These are phyloP conservation scores for Prasinococcaceae sp. DNA, from an alignment of 139 green algal species.

Conservation along the genomic window DNA sequence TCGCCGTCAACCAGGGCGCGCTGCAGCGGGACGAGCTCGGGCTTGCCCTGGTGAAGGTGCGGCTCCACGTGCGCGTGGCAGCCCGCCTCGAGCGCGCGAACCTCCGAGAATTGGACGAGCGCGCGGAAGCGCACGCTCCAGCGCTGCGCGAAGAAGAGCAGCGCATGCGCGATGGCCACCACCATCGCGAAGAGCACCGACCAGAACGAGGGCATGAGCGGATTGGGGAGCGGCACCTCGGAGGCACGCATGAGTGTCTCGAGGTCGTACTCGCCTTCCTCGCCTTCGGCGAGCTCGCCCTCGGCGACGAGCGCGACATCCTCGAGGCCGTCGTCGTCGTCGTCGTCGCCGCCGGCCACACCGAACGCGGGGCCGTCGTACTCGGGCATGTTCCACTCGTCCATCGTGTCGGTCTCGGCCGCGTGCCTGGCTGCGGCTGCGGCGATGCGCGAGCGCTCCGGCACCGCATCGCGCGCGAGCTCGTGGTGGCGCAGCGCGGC, in stretches of 20 bases:
- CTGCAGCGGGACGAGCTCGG: slow-evolving; percentile 10
- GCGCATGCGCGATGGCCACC: slow-evolving; percentile 5
- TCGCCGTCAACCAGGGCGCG: neutral
- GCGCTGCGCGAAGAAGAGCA: slow-evolving; percentile 14
- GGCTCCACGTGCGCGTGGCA: slow-evolving; percentile 6
- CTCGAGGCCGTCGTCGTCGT: neutral
- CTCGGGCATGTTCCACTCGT: neutral
- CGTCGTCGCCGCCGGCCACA: slow-evolving; percentile 1
- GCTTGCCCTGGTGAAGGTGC: slow-evolving; percentile 12
- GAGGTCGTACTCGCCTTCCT: neutral
- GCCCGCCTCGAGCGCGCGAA: neutral
- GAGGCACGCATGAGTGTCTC: neutral
- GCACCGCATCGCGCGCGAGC: too few relatives aligned
- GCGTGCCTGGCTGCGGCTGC: neutral
- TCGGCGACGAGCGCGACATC: neutral
- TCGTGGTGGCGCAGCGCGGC: slow-evolving; percentile 7
- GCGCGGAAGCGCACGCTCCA: slow-evolving; percentile 13
- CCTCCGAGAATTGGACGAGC: slow-evolving; percentile 3
- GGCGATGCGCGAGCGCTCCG: neutral
- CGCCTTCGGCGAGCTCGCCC: too few relatives aligned
- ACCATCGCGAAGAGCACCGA: slow-evolving; percentile 4
- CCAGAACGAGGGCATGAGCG: slow-evolving; percentile 12
- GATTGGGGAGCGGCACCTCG: neutral
- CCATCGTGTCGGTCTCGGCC: neutral
- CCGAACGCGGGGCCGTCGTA: slow-evolving; percentile 5